Evolutionary conservation across 306 rosid species (phyloP), one percentile per base, ranked within the genome.

Genomic region (Luffa acutangula): DNA sequence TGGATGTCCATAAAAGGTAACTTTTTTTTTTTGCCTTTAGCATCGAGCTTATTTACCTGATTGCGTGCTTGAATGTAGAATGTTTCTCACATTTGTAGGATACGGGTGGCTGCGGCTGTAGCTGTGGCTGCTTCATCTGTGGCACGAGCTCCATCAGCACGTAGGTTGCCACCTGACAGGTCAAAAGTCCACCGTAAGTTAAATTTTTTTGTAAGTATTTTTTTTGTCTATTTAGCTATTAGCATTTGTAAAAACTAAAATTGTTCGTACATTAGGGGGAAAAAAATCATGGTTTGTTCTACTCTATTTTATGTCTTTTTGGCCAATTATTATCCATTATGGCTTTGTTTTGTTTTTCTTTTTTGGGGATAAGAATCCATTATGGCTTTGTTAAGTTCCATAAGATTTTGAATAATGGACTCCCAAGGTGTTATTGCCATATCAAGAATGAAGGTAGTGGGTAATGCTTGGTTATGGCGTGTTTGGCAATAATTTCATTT

Each of bases 1-100:
- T 93, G 37, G 98, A 92, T 82, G 98, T 92, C 10, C 94, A 92
- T 82, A 90, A 83, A 85, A 88, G 97, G 96, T 89, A 82, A 34
- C 4, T 15, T 51, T 34, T 8, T 3, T 45, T 42, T 53, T 20
- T 18, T 7, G n/a, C 57, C 53, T 37, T 34, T n/a, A 78, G 46
- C 59, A 18, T 78, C 45, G 5, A 17, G 42, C 41, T 41, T 7
- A 42, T 77, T 77, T 11, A 25, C 14, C 66, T 36, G 51, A 82
- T 59, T 42, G 13, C 74, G 39, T 79, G 75, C 5, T 57, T 73
- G 65, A 82, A 58, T 54, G 56, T 72, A 75, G 57, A 72, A 49
- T 39, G 20, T 71, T 45, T 71, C 18, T 81, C 79, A 78, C 53
- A 58, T 76, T 82, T 80, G 73, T 69, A 87, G 91, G 63, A 85